Conservation (phyloP, 176 grass and related monocot genomes). For the Poa pratensis region DNA sequence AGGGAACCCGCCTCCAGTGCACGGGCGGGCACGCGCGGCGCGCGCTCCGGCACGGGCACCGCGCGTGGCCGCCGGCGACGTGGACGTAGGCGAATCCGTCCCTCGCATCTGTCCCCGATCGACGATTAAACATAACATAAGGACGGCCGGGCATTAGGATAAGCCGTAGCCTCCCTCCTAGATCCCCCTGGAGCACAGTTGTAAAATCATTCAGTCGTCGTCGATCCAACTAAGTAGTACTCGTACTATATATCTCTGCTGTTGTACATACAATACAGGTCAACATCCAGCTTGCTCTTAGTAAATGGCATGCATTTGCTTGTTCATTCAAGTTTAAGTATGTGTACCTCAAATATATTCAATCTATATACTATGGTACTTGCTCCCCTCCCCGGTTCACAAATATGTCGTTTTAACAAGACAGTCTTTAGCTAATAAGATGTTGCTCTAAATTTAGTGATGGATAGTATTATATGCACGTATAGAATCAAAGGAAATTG, state of each 20-base stretch:
- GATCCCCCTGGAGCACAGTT: background rate
- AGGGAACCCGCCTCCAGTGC: background rate
- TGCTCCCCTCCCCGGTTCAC: no score
- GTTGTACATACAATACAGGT: background rate
- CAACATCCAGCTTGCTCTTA: background rate
- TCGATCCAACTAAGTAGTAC: background rate
- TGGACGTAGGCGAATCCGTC: background rate
- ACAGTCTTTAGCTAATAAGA: no score
- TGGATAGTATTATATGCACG: no score
- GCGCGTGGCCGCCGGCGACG: background rate
- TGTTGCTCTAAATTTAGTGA: no score
- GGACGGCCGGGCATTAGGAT: background rate
- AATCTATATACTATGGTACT: no score
- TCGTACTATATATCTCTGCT: background rate
- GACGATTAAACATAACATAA: background rate
- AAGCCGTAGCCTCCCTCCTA: background rate
- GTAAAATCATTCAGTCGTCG: background rate
- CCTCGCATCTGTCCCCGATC: background rate
- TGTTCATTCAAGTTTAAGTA: background rate
- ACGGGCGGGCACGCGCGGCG: conserved; percentile 23
- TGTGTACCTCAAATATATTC: no score
- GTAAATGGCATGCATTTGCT: background rate
- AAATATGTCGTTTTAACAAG: no score
- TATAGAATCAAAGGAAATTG: no score
- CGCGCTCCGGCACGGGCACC: conserved; percentile 14